Conservation (phyloP, 2,329 filamentous ascomycete species). For the Ilyonectria robusta region DNA sequence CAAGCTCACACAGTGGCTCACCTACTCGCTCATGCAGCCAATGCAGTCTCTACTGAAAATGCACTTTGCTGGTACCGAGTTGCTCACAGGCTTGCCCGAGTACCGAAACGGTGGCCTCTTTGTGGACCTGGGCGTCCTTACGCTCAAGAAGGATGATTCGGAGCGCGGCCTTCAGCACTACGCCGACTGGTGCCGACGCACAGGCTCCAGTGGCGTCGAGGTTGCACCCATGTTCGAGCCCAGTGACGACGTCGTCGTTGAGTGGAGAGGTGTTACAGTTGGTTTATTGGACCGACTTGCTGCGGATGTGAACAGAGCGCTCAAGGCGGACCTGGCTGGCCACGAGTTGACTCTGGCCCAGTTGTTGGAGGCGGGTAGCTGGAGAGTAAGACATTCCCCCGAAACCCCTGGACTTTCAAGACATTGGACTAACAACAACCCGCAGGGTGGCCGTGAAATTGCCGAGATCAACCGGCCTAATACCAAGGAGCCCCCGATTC, state of each 20-base stretch:
- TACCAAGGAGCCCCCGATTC: conserved; percentile 95
- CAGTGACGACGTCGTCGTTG: conserved; percentile 73
- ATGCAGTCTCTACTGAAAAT: conserved; percentile 87
- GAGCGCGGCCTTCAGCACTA: conserved; percentile 77
- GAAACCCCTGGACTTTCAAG: neutral
- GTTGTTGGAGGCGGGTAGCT: conserved; percentile 94
- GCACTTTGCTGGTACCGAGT: conserved; percentile 83
- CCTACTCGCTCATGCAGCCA: conserved; percentile 92
- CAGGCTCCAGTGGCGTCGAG: conserved; percentile 73
- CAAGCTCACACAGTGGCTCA: conserved; percentile 95
- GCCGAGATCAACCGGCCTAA: conserved; percentile 96
- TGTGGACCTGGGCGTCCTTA: conserved; percentile 86
- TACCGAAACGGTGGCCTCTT: conserved; percentile 94
- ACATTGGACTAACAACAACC: conserved; percentile 37
- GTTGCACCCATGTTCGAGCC: conserved; percentile 72
- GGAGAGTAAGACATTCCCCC: conserved; percentile 80
- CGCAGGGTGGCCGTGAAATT: conserved; percentile 91
- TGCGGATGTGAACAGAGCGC: conserved; percentile 69
- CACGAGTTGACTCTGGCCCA: conserved; percentile 85
- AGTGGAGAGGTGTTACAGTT: conserved; percentile 76
- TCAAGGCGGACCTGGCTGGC: conserved; percentile 76
- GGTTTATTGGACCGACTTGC: conserved; percentile 71
- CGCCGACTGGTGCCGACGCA: conserved; percentile 77
- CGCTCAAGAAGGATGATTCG: conserved; percentile 78
- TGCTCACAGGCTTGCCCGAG: conserved; percentile 90